Percentiles rank a stretch among this genome's conserved stretches.
Conservation (phyloP, 2,329 filamentous ascomycete species). For the Ascocoryne sarcoides region DNA sequence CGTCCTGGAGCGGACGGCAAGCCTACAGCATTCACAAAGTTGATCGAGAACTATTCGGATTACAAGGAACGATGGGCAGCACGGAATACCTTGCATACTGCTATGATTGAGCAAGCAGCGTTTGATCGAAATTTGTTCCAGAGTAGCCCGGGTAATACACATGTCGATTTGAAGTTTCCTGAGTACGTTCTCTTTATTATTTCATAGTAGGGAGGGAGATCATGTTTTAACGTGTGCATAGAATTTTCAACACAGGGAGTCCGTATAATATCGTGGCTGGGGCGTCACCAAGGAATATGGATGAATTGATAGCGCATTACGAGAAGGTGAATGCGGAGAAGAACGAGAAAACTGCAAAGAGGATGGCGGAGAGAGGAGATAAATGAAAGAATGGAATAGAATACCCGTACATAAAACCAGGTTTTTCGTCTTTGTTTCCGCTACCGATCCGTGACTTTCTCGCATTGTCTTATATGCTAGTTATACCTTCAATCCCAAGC, state of each 20-base stretch:
- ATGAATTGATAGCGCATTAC: slow-evolving; percentile 53
- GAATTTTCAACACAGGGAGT: slow-evolving; percentile 52
- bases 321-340: slow-evolving; percentile 46
- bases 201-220: neutral
- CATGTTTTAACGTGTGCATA: slow-evolving; percentile 31
- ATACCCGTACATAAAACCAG: too few relatives aligned
- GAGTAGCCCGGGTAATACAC: slow-evolving; percentile 33
- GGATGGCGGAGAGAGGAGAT: slow-evolving; percentile 18
- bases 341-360: slow-evolving; percentile 44
- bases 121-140: slow-evolving; percentile 53
- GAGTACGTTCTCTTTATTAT: slow-evolving; percentile 44
- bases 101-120: slow-evolving; percentile 53
- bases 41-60: slow-evolving; percentile 47
- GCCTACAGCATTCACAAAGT: slow-evolving; percentile 34
- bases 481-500: too few relatives aligned
- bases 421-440: too few relatives aligned
- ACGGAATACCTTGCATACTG: slow-evolving; percentile 51
- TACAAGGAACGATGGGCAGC: slow-evolving; percentile 44
- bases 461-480: too few relatives aligned
- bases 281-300: slow-evolving; percentile 46
- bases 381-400: neutral
- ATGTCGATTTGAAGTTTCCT: slow-evolving; percentile 49
- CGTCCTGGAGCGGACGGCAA: slow-evolving; percentile 30
- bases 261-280: slow-evolving; percentile 58
- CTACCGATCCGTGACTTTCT: too few relatives aligned